A percentile compares a stretch with the other conserved stretches of the same genome.
Conservation (phyloP, 2,329 filamentous ascomycete species). For the Fusarium mangiferae region DNA sequence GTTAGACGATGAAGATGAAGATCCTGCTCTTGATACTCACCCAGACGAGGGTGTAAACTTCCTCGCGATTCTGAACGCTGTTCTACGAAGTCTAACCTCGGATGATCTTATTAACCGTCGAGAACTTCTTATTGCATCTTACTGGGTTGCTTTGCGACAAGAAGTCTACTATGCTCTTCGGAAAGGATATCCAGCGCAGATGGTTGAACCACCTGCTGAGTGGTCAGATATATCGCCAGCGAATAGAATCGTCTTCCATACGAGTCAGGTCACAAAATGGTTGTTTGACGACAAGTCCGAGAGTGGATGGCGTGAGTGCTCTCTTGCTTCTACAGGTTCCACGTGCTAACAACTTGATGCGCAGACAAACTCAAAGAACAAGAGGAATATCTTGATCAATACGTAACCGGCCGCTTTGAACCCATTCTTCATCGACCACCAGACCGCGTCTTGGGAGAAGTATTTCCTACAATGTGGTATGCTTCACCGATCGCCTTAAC, state of each 20-base stretch:
- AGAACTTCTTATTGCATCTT: slow-evolving; percentile 24
- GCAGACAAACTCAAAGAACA: slow-evolving; percentile 25
- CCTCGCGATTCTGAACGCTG: slow-evolving; percentile 27
- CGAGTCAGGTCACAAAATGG: slow-evolving; percentile 35
- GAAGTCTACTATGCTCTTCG: slow-evolving; percentile 35
- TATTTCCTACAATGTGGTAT: slow-evolving; percentile 37
- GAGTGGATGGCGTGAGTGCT: slow-evolving; percentile 29
- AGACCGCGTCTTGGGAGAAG: slow-evolving; percentile 14
- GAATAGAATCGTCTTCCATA: slow-evolving; percentile 34
- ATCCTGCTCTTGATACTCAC: background rate
- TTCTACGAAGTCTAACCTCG: slow-evolving; percentile 24
- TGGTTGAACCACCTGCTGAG: slow-evolving; percentile 28
- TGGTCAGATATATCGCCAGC: slow-evolving; percentile 37
- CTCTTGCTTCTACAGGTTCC: fast-evolving
- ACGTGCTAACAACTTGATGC: fast-evolving
- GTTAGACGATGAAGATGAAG: slow-evolving; percentile 32
- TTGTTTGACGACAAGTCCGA: slow-evolving; percentile 24
- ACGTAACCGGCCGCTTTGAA: background rate
- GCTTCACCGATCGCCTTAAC: slow-evolving; percentile 28
- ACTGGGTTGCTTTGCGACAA: slow-evolving; percentile 37
- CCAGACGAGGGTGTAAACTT: slow-evolving; percentile 27
- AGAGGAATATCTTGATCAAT: slow-evolving; percentile 27
- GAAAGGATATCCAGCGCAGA: slow-evolving; percentile 28
- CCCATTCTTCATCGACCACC: slow-evolving; percentile 27
- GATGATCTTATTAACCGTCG: slow-evolving; percentile 24